Evolutionary conservation across 805 yeast genomes (phyloP).

Genomic region (Myxozyma neotropica): DNA sequence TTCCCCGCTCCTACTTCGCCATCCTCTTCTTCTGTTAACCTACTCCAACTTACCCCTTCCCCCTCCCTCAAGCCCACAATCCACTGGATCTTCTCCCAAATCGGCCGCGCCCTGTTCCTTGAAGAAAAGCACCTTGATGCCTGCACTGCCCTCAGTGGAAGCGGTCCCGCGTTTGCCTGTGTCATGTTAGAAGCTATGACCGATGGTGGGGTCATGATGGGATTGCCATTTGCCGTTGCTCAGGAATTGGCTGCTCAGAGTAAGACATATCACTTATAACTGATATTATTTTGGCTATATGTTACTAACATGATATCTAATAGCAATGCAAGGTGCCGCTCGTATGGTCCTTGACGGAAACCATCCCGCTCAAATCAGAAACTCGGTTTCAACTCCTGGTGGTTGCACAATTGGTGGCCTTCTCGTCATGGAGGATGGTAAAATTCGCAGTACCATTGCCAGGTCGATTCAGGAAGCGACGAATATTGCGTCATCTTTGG

Average conservation of each 20-base stretch:
- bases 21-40: constrained; percentile 17
- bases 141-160: constrained; percentile 91
- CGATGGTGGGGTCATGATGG: constrained; percentile 94
- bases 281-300: not conserved
- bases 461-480: constrained; percentile 92
- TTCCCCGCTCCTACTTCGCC: constrained; percentile 51
- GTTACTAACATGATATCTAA: not conserved
- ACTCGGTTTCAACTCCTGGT: constrained; percentile 93
- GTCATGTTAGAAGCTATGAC: constrained; percentile 87
- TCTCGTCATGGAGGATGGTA: constrained; percentile 86
- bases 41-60: constrained; percentile 37
- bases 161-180: constrained; percentile 94
- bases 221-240: constrained; percentile 83
- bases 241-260: constrained; percentile 89
- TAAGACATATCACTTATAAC: constrained; percentile 55
- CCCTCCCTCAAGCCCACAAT: constrained; percentile 40
- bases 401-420: constrained; percentile 97
- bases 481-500: constrained; percentile 44
- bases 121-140: constrained; percentile 93
- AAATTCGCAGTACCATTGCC: constrained; percentile 83
- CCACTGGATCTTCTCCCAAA: constrained; percentile 48
- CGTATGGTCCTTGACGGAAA: constrained; percentile 80
- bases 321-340: constrained; percentile 66
- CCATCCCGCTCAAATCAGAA: constrained; percentile 87
- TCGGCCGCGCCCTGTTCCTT: constrained; percentile 47